Evolutionary conservation across 2,329 filamentous ascomycete genomes (phyloP).

Genomic region (Torrubiella hemipterigena): DNA sequence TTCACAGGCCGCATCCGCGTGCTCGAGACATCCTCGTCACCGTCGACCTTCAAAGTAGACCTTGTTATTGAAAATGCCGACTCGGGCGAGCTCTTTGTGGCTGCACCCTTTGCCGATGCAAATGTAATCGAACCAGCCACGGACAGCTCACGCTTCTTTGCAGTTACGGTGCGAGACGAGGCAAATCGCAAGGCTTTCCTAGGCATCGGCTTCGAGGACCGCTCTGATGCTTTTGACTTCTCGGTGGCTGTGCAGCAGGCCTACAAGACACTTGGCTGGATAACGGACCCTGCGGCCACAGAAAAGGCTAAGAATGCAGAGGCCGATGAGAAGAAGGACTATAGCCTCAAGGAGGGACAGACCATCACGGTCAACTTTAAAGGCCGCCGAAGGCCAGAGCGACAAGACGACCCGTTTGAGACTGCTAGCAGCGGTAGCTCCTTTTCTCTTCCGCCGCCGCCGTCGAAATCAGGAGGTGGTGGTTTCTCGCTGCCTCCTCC

Average conservation of each 20-base stretch:
- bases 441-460: constrained; percentile 70
- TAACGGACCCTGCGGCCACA: constrained; percentile 24
- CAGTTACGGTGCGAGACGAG: constrained; percentile 65
- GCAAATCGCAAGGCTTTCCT: constrained; percentile 65
- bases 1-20: constrained; percentile 75
- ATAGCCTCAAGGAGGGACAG: constrained; percentile 79
- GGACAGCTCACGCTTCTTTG: constrained; percentile 77
- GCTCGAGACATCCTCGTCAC: constrained; percentile 56
- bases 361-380: constrained; percentile 72
- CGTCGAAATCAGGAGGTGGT: constrained; percentile 28
- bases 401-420: constrained; percentile 7
- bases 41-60: constrained; percentile 47
- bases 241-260: constrained; percentile 70
- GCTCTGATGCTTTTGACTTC: constrained; percentile 78
- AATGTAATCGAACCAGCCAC: constrained; percentile 63
- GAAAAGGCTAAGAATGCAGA: constrained; percentile 24
- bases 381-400: constrained; percentile 20
- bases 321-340: constrained; percentile 51
- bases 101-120: constrained; percentile 60
- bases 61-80: constrained; percentile 67
- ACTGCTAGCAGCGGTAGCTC: constrained; percentile 25
- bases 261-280: constrained; percentile 55
- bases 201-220: constrained; percentile 79
- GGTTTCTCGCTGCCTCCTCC: constrained; percentile 52
- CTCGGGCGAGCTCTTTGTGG: constrained; percentile 68